Base-by-base conservation (phyloP, 495 filamentous ascomycete species). In the Endocarpon pusillum region DNA sequence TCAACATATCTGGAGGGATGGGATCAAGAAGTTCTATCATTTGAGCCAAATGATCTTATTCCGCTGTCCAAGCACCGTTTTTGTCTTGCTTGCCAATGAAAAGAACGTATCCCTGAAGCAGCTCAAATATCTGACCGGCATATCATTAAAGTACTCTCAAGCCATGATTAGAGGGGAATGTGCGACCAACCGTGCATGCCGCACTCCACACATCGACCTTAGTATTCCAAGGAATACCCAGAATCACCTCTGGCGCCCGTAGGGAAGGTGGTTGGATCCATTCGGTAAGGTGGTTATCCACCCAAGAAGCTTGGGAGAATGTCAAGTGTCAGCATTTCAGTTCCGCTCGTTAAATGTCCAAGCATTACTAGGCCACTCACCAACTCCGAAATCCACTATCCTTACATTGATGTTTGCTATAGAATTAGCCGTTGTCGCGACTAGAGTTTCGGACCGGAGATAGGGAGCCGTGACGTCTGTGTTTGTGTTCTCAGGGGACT, bases 201-300 rank as follows among this genome's bases (percentile, higher is more conserved):
- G 55, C 45, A 42, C 54, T 62, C 59, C 59, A 66, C 28, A 66
- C 61, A 46, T 66, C 55, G 5, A 60, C 53, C 15, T 35, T 44
- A 17, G 36, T 32, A 33, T 52, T 51, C 58, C 54, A 64, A 3
- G 48, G 38, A 10, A 51, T 54, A 20, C 55, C 55, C 18, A 62
- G 55, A n/a, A 57, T 51, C 19, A 64, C 58, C 42, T 64, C 62
- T 3, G 59, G 59, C 29, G 57, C 57, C 26, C 61, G 41, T 15
- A 66, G 48, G 28, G 56, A 47, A 20, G 46, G 39, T 16, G 57
- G 54, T 41, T 66, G 60, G 28, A 64, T 62, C 14, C 42, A 22
- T 36, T 61, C 52, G 22, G 45, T 48, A 21, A 59, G 40, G 35
- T 51, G 51, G 12, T 42, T 42, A 18, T 52, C 39, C 31, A 21